These are phyloP conservation scores for Borovskyia barvae DNA, from an alignment of 208 protist genomes.

Conservation along the genomic window DNA sequence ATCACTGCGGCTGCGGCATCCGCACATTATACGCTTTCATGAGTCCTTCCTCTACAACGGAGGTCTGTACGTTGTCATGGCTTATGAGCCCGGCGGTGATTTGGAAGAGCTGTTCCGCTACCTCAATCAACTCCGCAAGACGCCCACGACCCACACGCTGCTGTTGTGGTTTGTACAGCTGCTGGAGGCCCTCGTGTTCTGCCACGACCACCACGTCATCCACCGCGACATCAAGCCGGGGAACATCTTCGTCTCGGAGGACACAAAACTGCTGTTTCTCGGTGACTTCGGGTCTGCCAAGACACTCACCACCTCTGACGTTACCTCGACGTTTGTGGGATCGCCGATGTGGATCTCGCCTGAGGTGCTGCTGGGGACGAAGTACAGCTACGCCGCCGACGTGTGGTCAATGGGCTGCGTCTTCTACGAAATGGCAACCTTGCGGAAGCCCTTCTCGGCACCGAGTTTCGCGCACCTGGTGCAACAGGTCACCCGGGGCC, in stretches of 20 bases:
- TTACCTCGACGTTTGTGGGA: slow-evolving; percentile 82
- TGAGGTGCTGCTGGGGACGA: slow-evolving; percentile 84
- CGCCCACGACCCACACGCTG: slow-evolving; percentile 42
- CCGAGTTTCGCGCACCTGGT: slow-evolving; percentile 78
- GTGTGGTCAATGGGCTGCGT: slow-evolving; percentile 91
- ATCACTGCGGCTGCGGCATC: slow-evolving; percentile 69
- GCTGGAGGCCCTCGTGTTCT: slow-evolving; percentile 72
- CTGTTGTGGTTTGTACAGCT: slow-evolving; percentile 81
- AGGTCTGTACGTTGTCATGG: slow-evolving; percentile 77
- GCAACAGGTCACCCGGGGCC: slow-evolving; percentile 70
- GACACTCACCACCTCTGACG: slow-evolving; percentile 59
- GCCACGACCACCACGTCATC: slow-evolving; percentile 76
- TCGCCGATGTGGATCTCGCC: slow-evolving; percentile 93
- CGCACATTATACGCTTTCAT: slow-evolving; percentile 75
- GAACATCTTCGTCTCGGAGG: slow-evolving; percentile 72
- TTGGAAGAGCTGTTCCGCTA: slow-evolving; percentile 60
- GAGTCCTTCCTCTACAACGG: slow-evolving; percentile 73
- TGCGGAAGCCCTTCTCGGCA: slow-evolving; percentile 64
- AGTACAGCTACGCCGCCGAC: slow-evolving; percentile 92
- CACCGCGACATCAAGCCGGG: slow-evolving; percentile 92
- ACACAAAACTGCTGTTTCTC: slow-evolving; percentile 46
- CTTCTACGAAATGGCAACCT: slow-evolving; percentile 85
- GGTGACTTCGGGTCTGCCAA: slow-evolving; percentile 91
- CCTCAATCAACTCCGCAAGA: slow-evolving; percentile 37
- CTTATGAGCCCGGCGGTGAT: slow-evolving; percentile 83